These are phyloP conservation scores for Sonneratia caseolaris DNA, from an alignment of 345 rosid species.

Conservation along the genomic window DNA sequence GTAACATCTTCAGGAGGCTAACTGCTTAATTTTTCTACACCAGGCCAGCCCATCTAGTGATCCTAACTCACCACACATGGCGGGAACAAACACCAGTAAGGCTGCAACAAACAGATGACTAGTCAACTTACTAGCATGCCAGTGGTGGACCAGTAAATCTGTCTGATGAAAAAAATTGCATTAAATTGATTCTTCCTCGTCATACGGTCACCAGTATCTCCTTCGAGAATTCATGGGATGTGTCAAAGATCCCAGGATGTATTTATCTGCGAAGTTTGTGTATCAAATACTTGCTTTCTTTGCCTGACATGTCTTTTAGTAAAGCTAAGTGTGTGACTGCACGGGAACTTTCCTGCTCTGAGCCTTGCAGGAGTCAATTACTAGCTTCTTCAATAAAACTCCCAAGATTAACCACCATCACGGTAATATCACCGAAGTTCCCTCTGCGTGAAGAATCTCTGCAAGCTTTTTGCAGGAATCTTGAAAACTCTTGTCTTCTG, in stretches of 20 bases:
- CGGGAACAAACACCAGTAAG: background rate
- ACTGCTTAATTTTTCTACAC: background rate
- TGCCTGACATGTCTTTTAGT: background rate
- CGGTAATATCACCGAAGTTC: conserved; percentile 41
- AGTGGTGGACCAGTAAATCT: background rate
- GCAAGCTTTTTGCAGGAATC: conserved; percentile 35
- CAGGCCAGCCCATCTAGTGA: background rate
- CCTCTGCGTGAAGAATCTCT: conserved; percentile 33
- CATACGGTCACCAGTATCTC: no score
- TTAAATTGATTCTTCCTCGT: no score
- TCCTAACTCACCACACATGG: background rate
- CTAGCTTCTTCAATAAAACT: conserved; percentile 6
- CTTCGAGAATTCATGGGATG: background rate
- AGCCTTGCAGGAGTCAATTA: background rate
- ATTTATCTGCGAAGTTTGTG: background rate
- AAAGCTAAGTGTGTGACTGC: background rate
- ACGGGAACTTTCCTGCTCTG: background rate
- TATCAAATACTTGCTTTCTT: background rate
- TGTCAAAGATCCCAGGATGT: background rate
- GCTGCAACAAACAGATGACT: no score
- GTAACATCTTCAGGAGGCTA: background rate
- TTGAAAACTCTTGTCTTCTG: conserved; percentile 8
- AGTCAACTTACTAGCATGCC: background rate
- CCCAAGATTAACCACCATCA: conserved; percentile 34
- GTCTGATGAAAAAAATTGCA: no score